Evolutionary conservation across 139 green algal species (phyloP).

Genomic region (Tetradesmus obliquus): DNA sequence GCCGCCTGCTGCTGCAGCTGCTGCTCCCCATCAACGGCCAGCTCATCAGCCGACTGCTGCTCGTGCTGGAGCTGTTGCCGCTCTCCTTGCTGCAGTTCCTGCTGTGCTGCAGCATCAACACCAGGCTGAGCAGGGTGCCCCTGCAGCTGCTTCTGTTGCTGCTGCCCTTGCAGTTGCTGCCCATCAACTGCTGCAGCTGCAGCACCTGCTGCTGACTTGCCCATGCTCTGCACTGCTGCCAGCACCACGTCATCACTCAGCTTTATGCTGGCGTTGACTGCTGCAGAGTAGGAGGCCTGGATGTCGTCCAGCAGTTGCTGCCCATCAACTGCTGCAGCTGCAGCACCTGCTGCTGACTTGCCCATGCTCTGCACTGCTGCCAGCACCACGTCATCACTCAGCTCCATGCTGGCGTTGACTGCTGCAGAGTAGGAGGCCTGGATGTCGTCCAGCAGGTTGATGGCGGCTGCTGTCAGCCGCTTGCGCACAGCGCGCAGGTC

Average conservation of each 20-base stretch:
- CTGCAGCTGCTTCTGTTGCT: neutral
- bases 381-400: conserved; percentile 4
- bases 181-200: neutral
- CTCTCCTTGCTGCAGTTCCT: neutral
- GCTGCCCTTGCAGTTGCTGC: neutral
- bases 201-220: neutral
- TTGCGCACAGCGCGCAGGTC: conserved; percentile 54
- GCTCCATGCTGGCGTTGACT: conserved; percentile 31
- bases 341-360: neutral
- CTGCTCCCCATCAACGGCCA: neutral
- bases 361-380: neutral
- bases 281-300: conserved; percentile 37
- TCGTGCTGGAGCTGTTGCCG: neutral
- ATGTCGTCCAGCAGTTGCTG: conserved; percentile 50
- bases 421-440: conserved; percentile 40
- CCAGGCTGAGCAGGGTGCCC: neutral
- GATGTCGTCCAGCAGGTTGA: conserved; percentile 51
- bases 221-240: neutral
- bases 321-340: conserved; percentile 22
- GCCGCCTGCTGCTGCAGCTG: neutral
- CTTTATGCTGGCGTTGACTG: conserved; percentile 30
- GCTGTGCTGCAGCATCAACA: neutral
- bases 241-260: conserved; percentile 4
- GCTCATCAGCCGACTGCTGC: neutral
- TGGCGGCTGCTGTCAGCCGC: conserved; percentile 46